These are phyloP conservation scores for Zygnema cylindricum DNA, from an alignment of 139 green algal genomes.

Conservation along the genomic window DNA sequence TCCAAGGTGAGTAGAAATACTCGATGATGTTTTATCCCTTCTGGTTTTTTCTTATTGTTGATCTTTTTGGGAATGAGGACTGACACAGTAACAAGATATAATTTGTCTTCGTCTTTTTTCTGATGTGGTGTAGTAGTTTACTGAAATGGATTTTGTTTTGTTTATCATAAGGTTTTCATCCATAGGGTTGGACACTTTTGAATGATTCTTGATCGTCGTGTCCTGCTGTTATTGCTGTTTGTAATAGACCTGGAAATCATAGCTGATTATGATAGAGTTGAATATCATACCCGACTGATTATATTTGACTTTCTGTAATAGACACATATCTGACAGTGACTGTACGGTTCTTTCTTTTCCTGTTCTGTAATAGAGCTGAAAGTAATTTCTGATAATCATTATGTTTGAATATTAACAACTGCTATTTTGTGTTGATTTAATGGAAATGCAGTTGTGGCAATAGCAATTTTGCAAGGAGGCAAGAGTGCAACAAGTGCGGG, in stretches of 20 bases:
- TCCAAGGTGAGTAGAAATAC: constrained; percentile 17
- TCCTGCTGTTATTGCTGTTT: too few species aligned
- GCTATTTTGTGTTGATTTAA: not conserved
- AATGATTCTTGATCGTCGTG: too few species aligned
- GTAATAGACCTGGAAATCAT: not conserved
- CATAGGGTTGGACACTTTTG: too few species aligned
- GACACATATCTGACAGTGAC: not conserved
- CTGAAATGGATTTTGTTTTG: constrained; percentile 17
- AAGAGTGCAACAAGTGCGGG: constrained; percentile 58
- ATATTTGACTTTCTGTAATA: not conserved
- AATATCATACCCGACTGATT: not conserved
- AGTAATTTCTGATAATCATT: too few species aligned
- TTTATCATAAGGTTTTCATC: not conserved
- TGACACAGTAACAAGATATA: too few species aligned
- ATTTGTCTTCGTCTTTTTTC: constrained; percentile 30
- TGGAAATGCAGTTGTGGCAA: constrained; percentile 44
- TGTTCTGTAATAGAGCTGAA: too few species aligned
- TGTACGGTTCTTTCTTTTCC: constrained; percentile 3
- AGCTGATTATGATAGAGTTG: not conserved
- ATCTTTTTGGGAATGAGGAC: too few species aligned
- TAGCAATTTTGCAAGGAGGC: constrained; percentile 54
- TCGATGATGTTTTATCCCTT: not conserved
- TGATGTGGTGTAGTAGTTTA: not conserved
- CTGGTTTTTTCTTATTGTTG: constrained; percentile 38
- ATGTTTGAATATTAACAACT: not conserved